Base-by-base conservation (phyloP, 345 rosid species). In the Acer saccharum region DNA sequence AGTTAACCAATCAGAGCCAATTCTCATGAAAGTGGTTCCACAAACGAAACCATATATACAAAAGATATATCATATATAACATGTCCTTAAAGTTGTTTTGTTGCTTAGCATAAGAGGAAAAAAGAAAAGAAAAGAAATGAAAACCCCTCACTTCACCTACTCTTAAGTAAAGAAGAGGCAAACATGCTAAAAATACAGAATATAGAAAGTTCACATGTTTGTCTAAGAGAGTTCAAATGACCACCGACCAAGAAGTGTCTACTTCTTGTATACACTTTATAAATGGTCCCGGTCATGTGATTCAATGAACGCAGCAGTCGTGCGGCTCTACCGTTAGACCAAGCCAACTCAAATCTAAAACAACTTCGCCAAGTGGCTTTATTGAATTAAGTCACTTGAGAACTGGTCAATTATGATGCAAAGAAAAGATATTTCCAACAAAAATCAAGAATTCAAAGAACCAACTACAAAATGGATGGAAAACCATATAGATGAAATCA, bases 271-370 rank as follows among this genome's bases (percentile, higher is more conserved):
- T 71, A 76, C 44, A 76, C 44, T 44, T 43, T 64, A 71, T 10
- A 43, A 43, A 25, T 72, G 79, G 89, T 75, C 80, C 83, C 68
- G 14, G 20, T 72, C 64, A 66, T 39, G 75, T 61, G 80, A 50
- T 46, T 62, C 79, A 21, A 68, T 54, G 46, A 64, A 50, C 77
- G 35, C 27, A 55, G 55, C n/a, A 25, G 10, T 76, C 54, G 69
- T 60, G 58, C 21, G 62, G 39, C 43, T 44, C 80, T n/a, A 60
- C 48, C 25, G 17, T 68, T 21, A 46, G 54, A 68, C 78, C 83
- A 75, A 10, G 73, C 76, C 70, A 39, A 73, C 52, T 68, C 65
- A 63, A 52, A 74, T 61, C 77, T 69, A 63, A 65, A 41, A 68
- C 18, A 74, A 48, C 27, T 73, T 61, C 25, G 78, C 67, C n/a